Evolutionary conservation across 768 basidiomycete genomes (phyloP).

Genomic region (Lactarius vividus): DNA sequence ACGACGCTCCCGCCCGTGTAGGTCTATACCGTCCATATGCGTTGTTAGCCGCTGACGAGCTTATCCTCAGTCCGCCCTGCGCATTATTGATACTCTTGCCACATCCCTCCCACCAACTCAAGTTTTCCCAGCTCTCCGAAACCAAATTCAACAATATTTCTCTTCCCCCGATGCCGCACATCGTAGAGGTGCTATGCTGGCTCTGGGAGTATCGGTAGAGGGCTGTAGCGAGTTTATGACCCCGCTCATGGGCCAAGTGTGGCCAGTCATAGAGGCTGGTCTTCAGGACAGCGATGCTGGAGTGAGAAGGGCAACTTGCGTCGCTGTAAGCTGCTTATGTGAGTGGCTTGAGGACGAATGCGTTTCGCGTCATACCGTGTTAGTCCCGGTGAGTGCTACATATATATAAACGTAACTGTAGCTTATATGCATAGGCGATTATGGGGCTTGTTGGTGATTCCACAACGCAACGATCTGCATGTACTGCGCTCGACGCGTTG

Average conservation of each 20-base stretch:
- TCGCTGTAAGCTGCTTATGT: constrained; percentile 92
- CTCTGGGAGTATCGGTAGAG: constrained; percentile 93
- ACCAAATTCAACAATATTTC: constrained; percentile 82
- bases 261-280: constrained; percentile 91
- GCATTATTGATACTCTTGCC: constrained; percentile 89
- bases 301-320: constrained; percentile 94
- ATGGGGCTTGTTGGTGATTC: constrained; percentile 88
- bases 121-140: constrained; percentile 90
- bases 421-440: constrained; percentile 55
- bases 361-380: constrained; percentile 71
- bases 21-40: constrained; percentile 31
- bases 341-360: constrained; percentile 98
- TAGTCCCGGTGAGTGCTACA: constrained; percentile 69
- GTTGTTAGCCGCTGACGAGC: constrained; percentile 8
- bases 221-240: constrained; percentile 98
- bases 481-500: constrained; percentile 93
- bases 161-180: constrained; percentile 70
- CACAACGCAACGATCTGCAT: constrained; percentile 87
- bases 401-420: neutral
- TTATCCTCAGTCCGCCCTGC: constrained; percentile 73
- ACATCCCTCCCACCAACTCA: constrained; percentile 91
- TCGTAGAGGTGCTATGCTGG: constrained; percentile 92
- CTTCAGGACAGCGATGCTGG: constrained; percentile 78
- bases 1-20: constrained; percentile 89
- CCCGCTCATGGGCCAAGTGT: constrained; percentile 84